Conservation (phyloP, 1,139 yeast species). For the Yarrowia galli region DNA sequence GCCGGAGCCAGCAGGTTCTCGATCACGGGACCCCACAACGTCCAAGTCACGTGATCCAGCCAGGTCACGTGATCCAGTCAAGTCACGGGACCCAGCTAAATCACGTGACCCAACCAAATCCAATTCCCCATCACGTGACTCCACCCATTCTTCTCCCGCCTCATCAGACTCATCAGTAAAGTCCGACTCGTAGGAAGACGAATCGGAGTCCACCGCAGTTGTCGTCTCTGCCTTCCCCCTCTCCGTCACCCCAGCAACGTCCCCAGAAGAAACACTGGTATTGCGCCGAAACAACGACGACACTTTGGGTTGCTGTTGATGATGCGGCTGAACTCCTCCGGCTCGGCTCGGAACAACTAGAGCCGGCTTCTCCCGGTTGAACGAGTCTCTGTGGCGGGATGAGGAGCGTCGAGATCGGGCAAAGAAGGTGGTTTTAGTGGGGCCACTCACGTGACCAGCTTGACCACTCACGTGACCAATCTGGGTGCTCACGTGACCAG, state of each 20-base stretch:
- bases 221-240: not conserved
- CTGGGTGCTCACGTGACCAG: too few relatives aligned
- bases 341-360: not conserved
- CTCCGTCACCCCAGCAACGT: too few relatives aligned
- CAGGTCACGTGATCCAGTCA: not conserved
- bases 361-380: constrained; percentile 24
- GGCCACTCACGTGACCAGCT: too few relatives aligned
- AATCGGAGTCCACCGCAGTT: constrained; percentile 40
- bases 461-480: too few relatives aligned
- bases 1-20: too few relatives aligned
- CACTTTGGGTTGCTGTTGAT: constrained; percentile 23
- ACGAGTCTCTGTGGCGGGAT: constrained; percentile 28
- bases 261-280: constrained; percentile 15
- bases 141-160: not conserved
- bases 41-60: not conserved
- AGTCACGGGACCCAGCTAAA: too few relatives aligned
- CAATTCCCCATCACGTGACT: not conserved
- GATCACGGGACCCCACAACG: too few relatives aligned
- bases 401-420: constrained; percentile 11
- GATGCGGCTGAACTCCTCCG: too few relatives aligned
- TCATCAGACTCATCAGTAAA: constrained; percentile 41
- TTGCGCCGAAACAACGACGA: constrained; percentile 26
- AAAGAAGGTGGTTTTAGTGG: constrained; percentile 17
- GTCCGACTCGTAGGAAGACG: constrained; percentile 43
- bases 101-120: too few relatives aligned